Conservation (phyloP, 108 stramenopile genomes). For the Licmophora abbreviata region DNA sequence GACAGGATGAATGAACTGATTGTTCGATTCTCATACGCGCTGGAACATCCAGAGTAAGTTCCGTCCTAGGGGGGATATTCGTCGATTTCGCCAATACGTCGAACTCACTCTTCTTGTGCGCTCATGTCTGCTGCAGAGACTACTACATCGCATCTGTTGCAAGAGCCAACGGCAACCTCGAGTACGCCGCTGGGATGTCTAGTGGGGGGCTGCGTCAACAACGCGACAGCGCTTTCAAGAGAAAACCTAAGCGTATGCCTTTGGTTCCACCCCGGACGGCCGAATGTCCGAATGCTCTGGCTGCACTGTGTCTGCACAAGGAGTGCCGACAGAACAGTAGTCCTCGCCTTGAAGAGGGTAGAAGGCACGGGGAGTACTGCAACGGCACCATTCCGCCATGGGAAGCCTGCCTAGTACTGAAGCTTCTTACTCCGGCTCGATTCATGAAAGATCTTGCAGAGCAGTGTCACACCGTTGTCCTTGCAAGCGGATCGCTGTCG, state of each 20-base stretch:
- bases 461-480: conserved; percentile 44
- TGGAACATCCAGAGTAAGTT: conserved; percentile 33
- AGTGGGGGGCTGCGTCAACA: not conserved
- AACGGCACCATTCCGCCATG: conserved; percentile 51
- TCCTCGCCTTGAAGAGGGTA: too few relatives aligned
- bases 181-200: conserved; percentile 33
- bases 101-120: not conserved
- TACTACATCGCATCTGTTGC: conserved; percentile 39
- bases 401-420: conserved; percentile 47
- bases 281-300: conserved; percentile 16
- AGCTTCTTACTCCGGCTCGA: conserved; percentile 54
- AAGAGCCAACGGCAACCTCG: conserved; percentile 52
- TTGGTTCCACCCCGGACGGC: conserved; percentile 29
- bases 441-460: conserved; percentile 37
- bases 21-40: conserved; percentile 20
- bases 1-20: conserved; percentile 30
- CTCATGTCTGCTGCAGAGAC: conserved; percentile 15
- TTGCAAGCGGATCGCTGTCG: conserved; percentile 65
- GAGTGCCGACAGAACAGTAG: not conserved
- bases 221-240: conserved; percentile 12
- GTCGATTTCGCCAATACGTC: not conserved
- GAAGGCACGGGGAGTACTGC: conserved; percentile 53
- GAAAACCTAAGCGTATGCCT: conserved; percentile 41
- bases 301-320: not conserved
- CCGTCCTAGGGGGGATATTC: conserved; percentile 1